Conservation (phyloP, 495 filamentous ascomycete genomes). For the Copromyces sp. region DNA sequence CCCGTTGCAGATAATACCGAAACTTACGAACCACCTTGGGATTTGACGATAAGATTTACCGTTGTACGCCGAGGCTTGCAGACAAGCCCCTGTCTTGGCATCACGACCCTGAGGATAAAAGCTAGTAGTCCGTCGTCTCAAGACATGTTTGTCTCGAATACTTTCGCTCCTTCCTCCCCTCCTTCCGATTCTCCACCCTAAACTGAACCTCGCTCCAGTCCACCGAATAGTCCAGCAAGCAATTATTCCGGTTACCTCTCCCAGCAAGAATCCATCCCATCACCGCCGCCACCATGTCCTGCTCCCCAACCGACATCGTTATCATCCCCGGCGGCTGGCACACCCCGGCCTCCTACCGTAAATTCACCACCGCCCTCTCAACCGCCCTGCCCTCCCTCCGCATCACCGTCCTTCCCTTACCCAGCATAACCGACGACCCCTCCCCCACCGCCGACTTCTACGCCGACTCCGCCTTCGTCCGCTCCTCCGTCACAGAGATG, state of each 20-base stretch:
- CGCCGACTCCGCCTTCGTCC: not conserved
- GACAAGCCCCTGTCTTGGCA: not conserved
- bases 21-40: no score
- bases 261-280: not conserved
- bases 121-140: not conserved
- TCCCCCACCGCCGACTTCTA: not conserved
- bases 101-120: not conserved
- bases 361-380: conserved; percentile 20
- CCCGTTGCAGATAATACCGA: not conserved
- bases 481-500: not conserved
- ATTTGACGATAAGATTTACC: not conserved
- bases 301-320: conserved; percentile 3
- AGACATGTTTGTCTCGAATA: not conserved
- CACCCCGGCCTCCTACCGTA: conserved; percentile 18
- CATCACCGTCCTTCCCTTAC: not conserved
- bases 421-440: not conserved
- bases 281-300: not conserved
- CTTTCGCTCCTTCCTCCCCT: not conserved
- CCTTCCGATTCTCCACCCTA: not conserved
- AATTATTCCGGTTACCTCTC: not conserved
- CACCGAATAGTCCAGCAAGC: not conserved
- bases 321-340: conserved; percentile 25
- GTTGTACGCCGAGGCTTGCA: not conserved
- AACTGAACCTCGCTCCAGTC: not conserved
- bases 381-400: not conserved